Percentiles rank a stretch among this genome's conserved stretches.
Evolutionary conservation across 1,284 basidiomycete genomes (phyloP).

Genomic region (Schizophyllum amplum): DNA sequence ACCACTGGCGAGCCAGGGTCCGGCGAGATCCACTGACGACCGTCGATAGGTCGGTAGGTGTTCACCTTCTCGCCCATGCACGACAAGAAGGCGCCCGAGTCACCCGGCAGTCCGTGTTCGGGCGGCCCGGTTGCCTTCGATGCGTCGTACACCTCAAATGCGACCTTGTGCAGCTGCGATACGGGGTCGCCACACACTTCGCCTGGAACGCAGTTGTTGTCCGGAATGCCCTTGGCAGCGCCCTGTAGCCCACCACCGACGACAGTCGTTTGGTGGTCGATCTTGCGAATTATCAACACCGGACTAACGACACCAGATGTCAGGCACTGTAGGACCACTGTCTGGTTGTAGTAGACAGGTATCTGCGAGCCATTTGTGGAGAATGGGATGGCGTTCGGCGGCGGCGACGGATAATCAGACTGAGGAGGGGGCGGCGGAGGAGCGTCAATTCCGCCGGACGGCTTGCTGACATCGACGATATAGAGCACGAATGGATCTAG

Average conservation of each 20-base stretch:
- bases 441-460: constrained; percentile 64
- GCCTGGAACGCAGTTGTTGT: constrained; percentile 72
- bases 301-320: constrained; percentile 92
- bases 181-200: constrained; percentile 92
- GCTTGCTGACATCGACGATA: constrained; percentile 81
- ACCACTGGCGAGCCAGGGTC: constrained; percentile 60
- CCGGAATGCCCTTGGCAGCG: constrained; percentile 74
- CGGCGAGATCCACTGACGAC: constrained; percentile 53
- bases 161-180: constrained; percentile 92
- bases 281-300: constrained; percentile 87
- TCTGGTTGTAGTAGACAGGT: constrained; percentile 93
- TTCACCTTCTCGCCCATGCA: constrained; percentile 88
- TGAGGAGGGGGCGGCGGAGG: constrained; percentile 73
- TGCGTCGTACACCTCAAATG: constrained; percentile 80
- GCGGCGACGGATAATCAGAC: constrained; percentile 82
- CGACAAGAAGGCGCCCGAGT: constrained; percentile 73
- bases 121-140: constrained; percentile 46
- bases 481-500: constrained; percentile 94
- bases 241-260: constrained; percentile 83
- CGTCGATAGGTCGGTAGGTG: constrained; percentile 78
- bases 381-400: constrained; percentile 81
- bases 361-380: constrained; percentile 72
- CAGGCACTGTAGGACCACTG: constrained; percentile 90
- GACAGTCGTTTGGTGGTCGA: constrained; percentile 85
- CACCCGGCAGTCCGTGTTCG: constrained; percentile 64